Base-by-base conservation (phyloP, 176 grass and related monocot genomes). In the Avena sativa region DNA sequence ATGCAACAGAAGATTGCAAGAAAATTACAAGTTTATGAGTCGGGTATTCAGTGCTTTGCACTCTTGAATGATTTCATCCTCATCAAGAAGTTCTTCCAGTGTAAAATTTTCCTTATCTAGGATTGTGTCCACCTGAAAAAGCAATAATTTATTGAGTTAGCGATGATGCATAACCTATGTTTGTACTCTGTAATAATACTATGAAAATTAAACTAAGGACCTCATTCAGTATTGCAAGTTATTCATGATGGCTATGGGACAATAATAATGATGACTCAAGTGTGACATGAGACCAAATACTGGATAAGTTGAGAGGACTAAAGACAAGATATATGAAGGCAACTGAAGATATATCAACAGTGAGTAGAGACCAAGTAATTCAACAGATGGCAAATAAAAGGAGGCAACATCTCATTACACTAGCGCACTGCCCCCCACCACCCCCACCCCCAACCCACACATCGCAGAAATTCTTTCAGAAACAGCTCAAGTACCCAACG, bases 11-110 rank as follows among this genome's bases (percentile, higher is more conserved):
- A 84, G 67, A 74, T 3, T 60, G 83, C 50, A 76, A 67, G 78
- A 23, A 83, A 79, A 90, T 89, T 99, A 99, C 97, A 99, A 99
- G 74, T 94, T 99, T 59, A 99, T 99, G 46, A 99, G 97, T 12
- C 94, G 85, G 7, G 89, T 86, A 72, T 99, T 99, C 77, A 99
- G 86, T 70, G 97, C 97, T 97, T 96, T 96, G 97, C 97, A 99
- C 89, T 99, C 97, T 89, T 99, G 97, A 90, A 99, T 99, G 80
- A 99, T 94, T 83, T 99, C 97, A 84, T 99, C 97, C 90, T 99
- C 97, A 23, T 99, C 97, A 58, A 99, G 97, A 92, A 99, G 97
- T 74, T 99, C 97, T 87, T 97, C 97, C 30, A 99, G 77, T 26
- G 91, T 99, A 90, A 99, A 99, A 79, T 85, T 99, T 89, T 97